phyloP scores from a whole-genome alignment of 805 yeast species.

The Monosporozyma aquatica region DNA sequence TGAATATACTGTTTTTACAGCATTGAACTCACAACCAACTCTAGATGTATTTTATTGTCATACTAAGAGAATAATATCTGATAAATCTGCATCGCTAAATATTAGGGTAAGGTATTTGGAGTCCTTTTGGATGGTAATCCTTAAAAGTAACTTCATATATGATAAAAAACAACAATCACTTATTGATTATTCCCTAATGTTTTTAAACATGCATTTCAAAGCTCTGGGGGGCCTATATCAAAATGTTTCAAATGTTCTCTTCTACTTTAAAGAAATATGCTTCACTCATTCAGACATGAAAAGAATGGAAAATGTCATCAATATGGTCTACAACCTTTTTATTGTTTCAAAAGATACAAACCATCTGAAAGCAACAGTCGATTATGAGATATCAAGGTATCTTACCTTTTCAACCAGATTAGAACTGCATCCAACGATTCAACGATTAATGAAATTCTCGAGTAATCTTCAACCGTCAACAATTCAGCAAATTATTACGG shows the following conservation, averaged over 20 bases:
- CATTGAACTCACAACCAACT: neutral
- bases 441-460: constrained; percentile 11
- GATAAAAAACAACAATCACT: constrained; percentile 2
- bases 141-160: neutral
- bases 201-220: constrained; percentile 11
- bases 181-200: constrained; percentile 17
- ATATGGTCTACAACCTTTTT: constrained; percentile 23
- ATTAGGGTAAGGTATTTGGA: neutral
- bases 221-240: neutral
- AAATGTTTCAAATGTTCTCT: constrained; percentile 5
- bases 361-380: constrained; percentile 11
- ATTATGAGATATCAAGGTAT: constrained; percentile 9
- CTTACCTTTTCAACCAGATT: constrained; percentile 3
- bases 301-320: constrained; percentile 22
- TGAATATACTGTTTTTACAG: neutral
- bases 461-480: too few species aligned
- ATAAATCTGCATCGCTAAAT: neutral
- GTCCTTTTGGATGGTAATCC: neutral
- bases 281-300: constrained; percentile 13
- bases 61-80: neutral
- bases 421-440: neutral
- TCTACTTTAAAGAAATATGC: constrained; percentile 13
- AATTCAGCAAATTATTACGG: constrained; percentile 15
- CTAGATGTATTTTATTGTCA: neutral
- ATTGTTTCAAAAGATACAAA: constrained; percentile 10